Percentiles rank a stretch among this genome's conserved stretches.
Conservation (phyloP, 2,329 filamentous ascomycete genomes). For the Apiospora pterosperma region DNA sequence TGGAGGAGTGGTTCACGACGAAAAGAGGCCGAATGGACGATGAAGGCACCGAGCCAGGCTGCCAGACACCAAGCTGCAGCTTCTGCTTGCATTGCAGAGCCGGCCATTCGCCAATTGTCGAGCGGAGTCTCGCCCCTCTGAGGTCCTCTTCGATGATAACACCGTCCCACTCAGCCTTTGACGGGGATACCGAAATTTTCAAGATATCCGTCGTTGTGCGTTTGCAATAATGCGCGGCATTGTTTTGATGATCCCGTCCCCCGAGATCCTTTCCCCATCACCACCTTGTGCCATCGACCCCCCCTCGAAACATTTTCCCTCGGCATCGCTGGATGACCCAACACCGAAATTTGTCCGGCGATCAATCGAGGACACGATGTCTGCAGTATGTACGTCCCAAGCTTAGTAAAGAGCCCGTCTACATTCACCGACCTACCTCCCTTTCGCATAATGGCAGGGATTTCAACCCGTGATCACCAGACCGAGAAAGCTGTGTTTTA, state of each 20-base stretch:
- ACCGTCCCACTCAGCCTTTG: not conserved
- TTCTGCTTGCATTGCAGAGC: too few relatives aligned
- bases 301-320: not conserved
- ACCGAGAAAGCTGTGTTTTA: too few relatives aligned
- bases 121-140: not conserved
- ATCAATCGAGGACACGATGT: not conserved
- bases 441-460: too few relatives aligned
- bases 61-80: too few relatives aligned
- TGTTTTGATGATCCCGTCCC: not conserved
- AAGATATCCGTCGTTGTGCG: not conserved
- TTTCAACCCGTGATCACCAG: too few relatives aligned
- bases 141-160: not conserved
- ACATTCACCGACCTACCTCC: too few relatives aligned
- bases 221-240: not conserved
- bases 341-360: not conserved
- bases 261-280: not conserved
- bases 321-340: not conserved
- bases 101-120: not conserved
- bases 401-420: not conserved
- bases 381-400: not conserved
- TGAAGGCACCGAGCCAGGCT: too few relatives aligned
- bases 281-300: not conserved
- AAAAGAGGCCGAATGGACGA: constrained; percentile 41
- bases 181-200: not conserved
- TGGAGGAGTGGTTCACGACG: constrained; percentile 56